Percentiles rank a stretch among this genome's conserved stretches.
Conservation (phyloP, 768 basidiomycete genomes). For the Podaxis pistillaris region DNA sequence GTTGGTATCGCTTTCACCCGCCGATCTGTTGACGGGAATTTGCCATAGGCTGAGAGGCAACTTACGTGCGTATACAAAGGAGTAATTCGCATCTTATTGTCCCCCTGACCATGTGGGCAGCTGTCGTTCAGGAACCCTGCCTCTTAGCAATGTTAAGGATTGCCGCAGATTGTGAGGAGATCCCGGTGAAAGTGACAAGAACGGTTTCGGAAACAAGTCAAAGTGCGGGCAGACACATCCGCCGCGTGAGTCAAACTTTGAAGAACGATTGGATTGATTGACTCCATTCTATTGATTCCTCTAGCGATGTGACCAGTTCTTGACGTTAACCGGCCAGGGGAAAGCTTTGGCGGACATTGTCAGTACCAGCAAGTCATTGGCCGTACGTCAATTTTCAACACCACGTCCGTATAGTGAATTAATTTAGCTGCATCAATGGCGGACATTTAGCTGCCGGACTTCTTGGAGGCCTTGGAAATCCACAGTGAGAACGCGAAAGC, state of each 20-base stretch:
- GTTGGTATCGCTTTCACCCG: conserved; percentile 18
- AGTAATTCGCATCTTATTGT: neutral
- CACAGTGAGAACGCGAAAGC: conserved; percentile 21
- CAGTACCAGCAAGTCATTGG: conserved; percentile 46
- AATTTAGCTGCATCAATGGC: neutral
- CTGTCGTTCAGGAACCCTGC: conserved; percentile 70
- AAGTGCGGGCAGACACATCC: conserved; percentile 52
- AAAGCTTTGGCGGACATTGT: conserved; percentile 46
- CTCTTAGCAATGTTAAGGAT: conserved; percentile 70
- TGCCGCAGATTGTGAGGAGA: conserved; percentile 50
- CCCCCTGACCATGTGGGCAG: conserved; percentile 33
- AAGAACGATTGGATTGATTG: conserved; percentile 12
- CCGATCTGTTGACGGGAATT: conserved; percentile 17
- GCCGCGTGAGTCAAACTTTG: conserved; percentile 15
- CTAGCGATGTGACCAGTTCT: conserved; percentile 74
- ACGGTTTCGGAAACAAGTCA: conserved; percentile 43
- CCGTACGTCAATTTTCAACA: conserved; percentile 38
- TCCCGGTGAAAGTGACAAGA: conserved; percentile 44
- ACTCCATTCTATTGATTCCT: conserved; percentile 2
- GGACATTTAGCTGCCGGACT: conserved; percentile 64
- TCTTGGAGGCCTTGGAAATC: conserved; percentile 49
- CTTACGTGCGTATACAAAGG: conserved; percentile 14
- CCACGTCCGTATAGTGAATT: neutral
- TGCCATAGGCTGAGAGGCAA: conserved; percentile 22
- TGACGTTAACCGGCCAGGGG: conserved; percentile 44